A percentile compares a stretch with the other conserved stretches of the same genome.
Evolutionary conservation across 371 early-diverging fungal genomes (phyloP).

Genomic region (Saksenaea oblongispora): DNA sequence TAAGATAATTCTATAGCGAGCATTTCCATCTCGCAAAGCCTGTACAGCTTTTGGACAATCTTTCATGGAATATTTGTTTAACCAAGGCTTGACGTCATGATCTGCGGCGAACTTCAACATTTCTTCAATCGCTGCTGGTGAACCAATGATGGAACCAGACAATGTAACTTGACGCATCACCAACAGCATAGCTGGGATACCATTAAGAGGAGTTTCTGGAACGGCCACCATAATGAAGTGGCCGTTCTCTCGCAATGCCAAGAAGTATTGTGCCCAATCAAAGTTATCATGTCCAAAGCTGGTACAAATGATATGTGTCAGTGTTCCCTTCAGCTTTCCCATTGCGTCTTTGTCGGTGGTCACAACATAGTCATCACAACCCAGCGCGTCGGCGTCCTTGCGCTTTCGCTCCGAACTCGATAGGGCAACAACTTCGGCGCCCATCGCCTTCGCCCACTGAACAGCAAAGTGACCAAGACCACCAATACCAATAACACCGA

Average conservation of each 20-base stretch:
- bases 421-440: constrained; percentile 61
- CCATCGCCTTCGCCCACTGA: constrained; percentile 61
- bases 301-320: constrained; percentile 35
- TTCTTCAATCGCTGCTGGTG: constrained; percentile 50
- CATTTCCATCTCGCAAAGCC: constrained; percentile 61
- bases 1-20: constrained; percentile 68
- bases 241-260: constrained; percentile 46
- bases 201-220: constrained; percentile 51
- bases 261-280: constrained; percentile 43
- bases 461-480: constrained; percentile 72
- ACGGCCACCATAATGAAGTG: constrained; percentile 60
- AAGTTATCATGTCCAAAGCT: constrained; percentile 32
- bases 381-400: constrained; percentile 34
- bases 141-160: constrained; percentile 72
- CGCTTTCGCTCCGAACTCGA: constrained; percentile 35
- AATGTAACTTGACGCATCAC: constrained; percentile 51
- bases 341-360: constrained; percentile 20
- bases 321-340: constrained; percentile 8
- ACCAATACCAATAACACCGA: constrained; percentile 69
- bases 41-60: constrained; percentile 64
- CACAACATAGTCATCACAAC: constrained; percentile 40
- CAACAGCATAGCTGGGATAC: constrained; percentile 29
- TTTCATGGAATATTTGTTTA: constrained; percentile 63
- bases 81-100: constrained; percentile 64
- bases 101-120: constrained; percentile 75